phyloP scores from a whole-genome alignment of 768 basidiomycete species.

The Stropharia rugosoannulata region DNA sequence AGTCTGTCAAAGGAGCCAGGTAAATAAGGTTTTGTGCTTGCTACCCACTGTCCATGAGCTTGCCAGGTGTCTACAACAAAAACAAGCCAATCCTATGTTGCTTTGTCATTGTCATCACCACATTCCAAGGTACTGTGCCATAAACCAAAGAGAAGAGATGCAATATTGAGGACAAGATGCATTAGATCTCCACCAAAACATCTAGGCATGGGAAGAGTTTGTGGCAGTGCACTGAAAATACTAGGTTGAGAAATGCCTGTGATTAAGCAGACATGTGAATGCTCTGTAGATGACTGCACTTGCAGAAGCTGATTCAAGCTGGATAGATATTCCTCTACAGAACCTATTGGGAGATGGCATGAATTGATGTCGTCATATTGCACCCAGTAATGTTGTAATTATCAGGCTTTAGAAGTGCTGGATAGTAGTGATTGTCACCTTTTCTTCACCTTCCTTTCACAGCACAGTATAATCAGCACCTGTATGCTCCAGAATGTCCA shows the following conservation, averaged over 20 bases:
- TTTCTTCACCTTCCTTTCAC: slow-evolving; percentile 27
- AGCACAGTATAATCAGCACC: slow-evolving; percentile 32
- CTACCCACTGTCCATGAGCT: slow-evolving; percentile 15
- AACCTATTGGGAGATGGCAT: neutral
- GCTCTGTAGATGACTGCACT: slow-evolving; percentile 15
- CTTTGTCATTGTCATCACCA: slow-evolving; percentile 18
- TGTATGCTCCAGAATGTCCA: slow-evolving; percentile 18
- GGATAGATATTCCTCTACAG: slow-evolving; percentile 13
- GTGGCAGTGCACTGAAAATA: slow-evolving; percentile 32
- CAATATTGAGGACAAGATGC: slow-evolving; percentile 37
- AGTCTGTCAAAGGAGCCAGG: slow-evolving; percentile 24
- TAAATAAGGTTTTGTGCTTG: slow-evolving; percentile 15
- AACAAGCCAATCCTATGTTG: slow-evolving; percentile 27
- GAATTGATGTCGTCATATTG: slow-evolving; percentile 15
- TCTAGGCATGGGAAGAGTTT: slow-evolving; percentile 27
- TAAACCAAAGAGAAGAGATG: slow-evolving; percentile 33
- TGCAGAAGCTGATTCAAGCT: slow-evolving; percentile 11
- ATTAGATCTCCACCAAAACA: slow-evolving; percentile 40
- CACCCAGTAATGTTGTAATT: slow-evolving; percentile 25
- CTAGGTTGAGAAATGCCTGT: slow-evolving; percentile 35
- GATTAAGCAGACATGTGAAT: slow-evolving; percentile 14
- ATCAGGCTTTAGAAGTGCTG: slow-evolving; percentile 25
- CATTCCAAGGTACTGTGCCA: slow-evolving; percentile 27
- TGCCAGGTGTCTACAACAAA: slow-evolving; percentile 31
- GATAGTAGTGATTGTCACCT: slow-evolving; percentile 25